Percentiles rank a stretch among this genome's conserved stretches.
Evolutionary conservation across 768 basidiomycete genomes (phyloP).

Genomic region (Rhizopogon salebrosus): DNA sequence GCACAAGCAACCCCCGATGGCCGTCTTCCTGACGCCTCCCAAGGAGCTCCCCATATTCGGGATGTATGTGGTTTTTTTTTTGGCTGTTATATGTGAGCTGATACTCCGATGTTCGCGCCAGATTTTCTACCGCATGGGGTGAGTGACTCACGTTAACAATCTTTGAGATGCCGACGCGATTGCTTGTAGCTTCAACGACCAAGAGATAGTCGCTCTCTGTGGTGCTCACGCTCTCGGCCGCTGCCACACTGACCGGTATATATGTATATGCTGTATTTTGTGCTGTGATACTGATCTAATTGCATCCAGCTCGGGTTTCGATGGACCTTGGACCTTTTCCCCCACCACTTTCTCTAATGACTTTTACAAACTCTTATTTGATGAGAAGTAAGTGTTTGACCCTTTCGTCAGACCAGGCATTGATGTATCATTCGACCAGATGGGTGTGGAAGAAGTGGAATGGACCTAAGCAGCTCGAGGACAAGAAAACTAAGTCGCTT

Average conservation of each 20-base stretch:
- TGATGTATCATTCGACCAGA: constrained; percentile 19
- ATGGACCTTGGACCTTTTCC: constrained; percentile 94
- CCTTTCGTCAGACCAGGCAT: background rate
- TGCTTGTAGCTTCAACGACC: constrained; percentile 72
- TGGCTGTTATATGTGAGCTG: background rate
- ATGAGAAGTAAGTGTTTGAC: constrained; percentile 58
- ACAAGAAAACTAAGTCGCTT: constrained; percentile 80
- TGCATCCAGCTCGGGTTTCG: constrained; percentile 60
- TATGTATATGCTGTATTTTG: background rate
- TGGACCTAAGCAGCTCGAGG: constrained; percentile 90
- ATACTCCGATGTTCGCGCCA: constrained; percentile 7
- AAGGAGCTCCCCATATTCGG: constrained; percentile 82
- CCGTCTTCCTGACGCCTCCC: constrained; percentile 81
- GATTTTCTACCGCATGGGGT: constrained; percentile 77
- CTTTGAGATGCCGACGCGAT: background rate
- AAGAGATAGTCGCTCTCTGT: constrained; percentile 92
- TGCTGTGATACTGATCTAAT: background rate
- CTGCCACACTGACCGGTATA: constrained; percentile 76
- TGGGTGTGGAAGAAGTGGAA: constrained; percentile 96
- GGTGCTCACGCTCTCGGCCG: constrained; percentile 96
- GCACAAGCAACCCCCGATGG: constrained; percentile 78
- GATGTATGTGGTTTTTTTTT: constrained; percentile 33
- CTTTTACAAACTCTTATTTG: constrained; percentile 79
- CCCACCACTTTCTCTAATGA: constrained; percentile 86
- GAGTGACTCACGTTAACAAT: constrained; percentile 7